Evolutionary conservation across 352 stramenopile species (phyloP).

Genomic region (Blastocystis sp.): DNA sequence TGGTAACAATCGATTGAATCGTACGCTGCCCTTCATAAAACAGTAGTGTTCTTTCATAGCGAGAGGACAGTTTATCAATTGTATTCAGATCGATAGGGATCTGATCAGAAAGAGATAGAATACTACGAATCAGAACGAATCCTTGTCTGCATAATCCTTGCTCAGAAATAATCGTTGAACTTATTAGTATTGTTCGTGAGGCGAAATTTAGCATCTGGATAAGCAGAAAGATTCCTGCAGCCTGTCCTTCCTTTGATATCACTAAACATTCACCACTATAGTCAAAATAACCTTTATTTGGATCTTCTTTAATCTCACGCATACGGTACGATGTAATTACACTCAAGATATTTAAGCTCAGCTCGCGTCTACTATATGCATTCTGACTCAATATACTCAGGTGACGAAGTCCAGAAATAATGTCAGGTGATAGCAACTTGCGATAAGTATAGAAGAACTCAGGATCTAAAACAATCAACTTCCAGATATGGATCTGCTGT

Average conservation of each 20-base stretch:
- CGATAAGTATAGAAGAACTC: conserved; percentile 22
- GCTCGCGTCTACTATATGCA: conserved; percentile 10
- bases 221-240: not conserved
- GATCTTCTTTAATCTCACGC: not conserved
- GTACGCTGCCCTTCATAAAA: not conserved
- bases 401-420: not conserved
- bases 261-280: not conserved
- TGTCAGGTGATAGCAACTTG: not conserved
- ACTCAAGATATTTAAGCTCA: not conserved
- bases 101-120: not conserved
- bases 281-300: not conserved
- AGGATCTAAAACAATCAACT: not conserved
- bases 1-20: not conserved
- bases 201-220: not conserved
- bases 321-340: not conserved
- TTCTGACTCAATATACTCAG: not conserved
- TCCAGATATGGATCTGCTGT: conserved; percentile 43
- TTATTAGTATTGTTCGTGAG: not conserved
- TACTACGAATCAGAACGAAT: not conserved
- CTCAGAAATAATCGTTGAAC: not conserved
- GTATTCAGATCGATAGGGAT: not conserved
- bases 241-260: not conserved
- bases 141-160: not conserved
- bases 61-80: not conserved
- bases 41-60: not conserved